Evolutionary conservation across 2,329 filamentous ascomycete genomes (phyloP).

Genomic region (Arthrobotrys sphaeroides): DNA sequence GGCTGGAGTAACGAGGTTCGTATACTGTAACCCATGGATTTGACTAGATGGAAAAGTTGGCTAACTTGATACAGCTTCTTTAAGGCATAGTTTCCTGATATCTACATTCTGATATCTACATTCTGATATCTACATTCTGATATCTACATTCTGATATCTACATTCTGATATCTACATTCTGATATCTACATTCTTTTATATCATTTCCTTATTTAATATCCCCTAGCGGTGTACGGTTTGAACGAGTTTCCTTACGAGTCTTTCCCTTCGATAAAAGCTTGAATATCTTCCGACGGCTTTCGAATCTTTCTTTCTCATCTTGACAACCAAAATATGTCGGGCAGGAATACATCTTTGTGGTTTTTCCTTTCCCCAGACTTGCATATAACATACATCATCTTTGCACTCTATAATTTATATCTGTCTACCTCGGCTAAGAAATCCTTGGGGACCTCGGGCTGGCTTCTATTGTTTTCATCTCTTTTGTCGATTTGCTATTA

Average conservation of each 20-base stretch:
- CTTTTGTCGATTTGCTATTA: background rate
- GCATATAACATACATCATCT: background rate
- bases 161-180: too few relatives aligned
- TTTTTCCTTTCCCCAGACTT: conserved; percentile 2
- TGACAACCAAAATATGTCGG: conserved; percentile 10
- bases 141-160: conserved; percentile 9
- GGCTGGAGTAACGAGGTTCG: conserved; percentile 52
- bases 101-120: too few relatives aligned
- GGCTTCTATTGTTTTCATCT: conserved; percentile 5
- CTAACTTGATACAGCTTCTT: conserved; percentile 37
- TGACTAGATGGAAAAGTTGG: background rate
- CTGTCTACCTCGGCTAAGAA: conserved; percentile 12
- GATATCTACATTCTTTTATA: conserved; percentile 8
- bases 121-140: conserved; percentile 10
- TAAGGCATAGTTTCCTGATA: conserved; percentile 17
- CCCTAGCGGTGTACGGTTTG: conserved; percentile 26
- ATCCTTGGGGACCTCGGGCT: conserved; percentile 2
- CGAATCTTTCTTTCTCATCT: background rate
- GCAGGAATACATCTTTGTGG: background rate
- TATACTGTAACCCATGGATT: background rate
- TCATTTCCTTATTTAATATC: conserved; percentile 25
- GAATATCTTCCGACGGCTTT: conserved; percentile 14
- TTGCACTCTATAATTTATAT: conserved; percentile 16
- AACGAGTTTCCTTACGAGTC: conserved; percentile 48
- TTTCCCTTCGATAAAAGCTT: conserved; percentile 30